A percentile compares a stretch with the other conserved stretches of the same genome.
Conservation (phyloP, 2,329 filamentous ascomycete species). For the Bipolaris bicolor region DNA sequence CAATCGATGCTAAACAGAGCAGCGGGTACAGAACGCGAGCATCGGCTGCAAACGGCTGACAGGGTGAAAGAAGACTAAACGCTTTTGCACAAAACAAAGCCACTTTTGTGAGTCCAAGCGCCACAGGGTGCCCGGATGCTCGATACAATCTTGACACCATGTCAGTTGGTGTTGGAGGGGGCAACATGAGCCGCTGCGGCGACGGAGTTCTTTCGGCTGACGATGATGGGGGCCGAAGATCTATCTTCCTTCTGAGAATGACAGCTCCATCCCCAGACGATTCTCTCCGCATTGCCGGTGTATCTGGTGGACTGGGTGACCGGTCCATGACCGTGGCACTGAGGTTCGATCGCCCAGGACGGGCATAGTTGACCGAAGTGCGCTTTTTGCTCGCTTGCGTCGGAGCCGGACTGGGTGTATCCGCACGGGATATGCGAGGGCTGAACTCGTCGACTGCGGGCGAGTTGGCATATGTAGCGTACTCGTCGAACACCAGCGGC, state of each 20-base stretch:
- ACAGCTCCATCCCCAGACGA: conserved; percentile 39
- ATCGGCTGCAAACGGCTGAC: conserved; percentile 73
- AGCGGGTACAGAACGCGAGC: conserved; percentile 70
- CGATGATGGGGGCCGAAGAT: conserved; percentile 29
- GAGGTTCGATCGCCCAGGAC: conserved; percentile 44
- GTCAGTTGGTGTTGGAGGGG: conserved; percentile 35
- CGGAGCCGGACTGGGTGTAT: conserved; percentile 47
- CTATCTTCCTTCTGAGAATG: conserved; percentile 39
- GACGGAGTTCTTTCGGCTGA: conserved; percentile 24
- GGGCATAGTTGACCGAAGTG: conserved; percentile 34
- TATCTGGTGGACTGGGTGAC: conserved; percentile 43
- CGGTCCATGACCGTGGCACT: conserved; percentile 40
- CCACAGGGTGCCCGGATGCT: conserved; percentile 38
- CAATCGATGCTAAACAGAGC: conserved; percentile 70
- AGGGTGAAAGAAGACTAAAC: conserved; percentile 67
- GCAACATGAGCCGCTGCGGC: conserved; percentile 42
- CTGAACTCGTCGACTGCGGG: conserved; percentile 43
- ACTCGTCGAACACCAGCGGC: conserved; percentile 60
- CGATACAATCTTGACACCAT: conserved; percentile 15
- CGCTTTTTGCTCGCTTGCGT: conserved; percentile 31
- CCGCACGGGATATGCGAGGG: conserved; percentile 54
- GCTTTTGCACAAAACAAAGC: conserved; percentile 73
- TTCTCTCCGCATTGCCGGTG: conserved; percentile 21
- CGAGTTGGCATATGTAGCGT: conserved; percentile 47
- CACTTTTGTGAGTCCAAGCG: conserved; percentile 57